Evolutionary conservation across 306 rosid species (phyloP).

Genomic region (Quercus gilva): DNA sequence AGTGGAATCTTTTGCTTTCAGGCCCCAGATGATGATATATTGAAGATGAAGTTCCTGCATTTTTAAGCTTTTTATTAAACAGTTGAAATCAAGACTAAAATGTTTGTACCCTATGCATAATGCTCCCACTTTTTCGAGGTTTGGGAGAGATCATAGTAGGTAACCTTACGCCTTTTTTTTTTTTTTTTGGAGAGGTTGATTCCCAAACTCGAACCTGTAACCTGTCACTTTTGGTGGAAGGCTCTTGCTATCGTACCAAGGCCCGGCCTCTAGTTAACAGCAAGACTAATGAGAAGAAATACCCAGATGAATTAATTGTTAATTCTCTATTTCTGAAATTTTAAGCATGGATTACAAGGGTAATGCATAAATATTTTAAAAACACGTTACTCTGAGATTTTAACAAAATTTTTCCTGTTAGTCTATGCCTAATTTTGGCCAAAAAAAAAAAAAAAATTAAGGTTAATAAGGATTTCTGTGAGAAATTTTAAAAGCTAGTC

Average conservation of each 20-base stretch:
- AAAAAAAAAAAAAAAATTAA: not conserved
- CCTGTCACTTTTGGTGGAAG: too few relatives aligned
- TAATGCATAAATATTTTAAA: not conserved
- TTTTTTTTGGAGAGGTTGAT: too few relatives aligned
- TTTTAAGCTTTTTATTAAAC: not conserved
- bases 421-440: not conserved
- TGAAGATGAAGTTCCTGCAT: not conserved
- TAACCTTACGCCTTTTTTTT: too few relatives aligned
- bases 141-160: too few relatives aligned
- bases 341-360: not conserved
- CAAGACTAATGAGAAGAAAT: not conserved
- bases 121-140: too few relatives aligned
- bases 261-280: not conserved
- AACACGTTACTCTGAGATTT: not conserved
- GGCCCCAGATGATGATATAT: not conserved
- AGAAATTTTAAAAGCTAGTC: not conserved
- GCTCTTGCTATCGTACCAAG: too few relatives aligned
- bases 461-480: not conserved
- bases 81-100: not conserved
- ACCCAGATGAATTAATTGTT: not conserved
- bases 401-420: not conserved
- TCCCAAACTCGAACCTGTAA: too few relatives aligned
- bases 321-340: not conserved
- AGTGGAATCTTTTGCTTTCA: not conserved
- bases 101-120: too few relatives aligned